Base-by-base conservation (phyloP, 768 basidiomycete genomes). In the Boletus fagicola region DNA sequence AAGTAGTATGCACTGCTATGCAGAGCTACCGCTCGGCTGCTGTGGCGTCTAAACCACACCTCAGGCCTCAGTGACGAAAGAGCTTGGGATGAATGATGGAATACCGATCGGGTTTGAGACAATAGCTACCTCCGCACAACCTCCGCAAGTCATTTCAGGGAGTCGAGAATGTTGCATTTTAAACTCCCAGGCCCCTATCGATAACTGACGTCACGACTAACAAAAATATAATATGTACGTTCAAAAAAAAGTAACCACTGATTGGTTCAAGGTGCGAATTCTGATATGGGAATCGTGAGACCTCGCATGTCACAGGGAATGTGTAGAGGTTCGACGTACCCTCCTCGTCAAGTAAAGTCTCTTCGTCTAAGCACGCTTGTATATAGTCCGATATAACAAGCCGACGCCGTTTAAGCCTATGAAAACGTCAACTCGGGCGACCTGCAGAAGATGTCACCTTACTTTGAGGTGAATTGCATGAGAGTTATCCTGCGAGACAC, bases 301-400 rank as follows among this genome's bases (percentile, higher is more conserved):
- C 20, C 16, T 24, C 7, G 35, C 16, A 6, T 3, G n/a, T 45
- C n/a, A n/a, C n/a, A n/a, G 24, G 15, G 1, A 36, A 45, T 0
- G 8, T 12, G 6, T 7, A 5, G 4, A 31, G 3, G 16, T 36
- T 46, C 20, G 24, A 55, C 69, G 4, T 45, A 74, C 92, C 90
- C 61, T 90, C 90, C 73, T 96, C 94, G 68, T 93, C 86, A 38
- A 94, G 78, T 43, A 95, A 69, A 0, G 92, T 92, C 43, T 79
- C 81, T 67, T 94, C 91, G n/a, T 92, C 92, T 33, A 94, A 65
- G 66, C 87, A 94, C 6, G 85, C 87, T 43, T 81, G 74, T 39
- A 97, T 82, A 70, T 83, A 97, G 58, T 90, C 89, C 0, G 86
- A 78, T 52, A 93, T 77, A 10, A 96, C 80, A 7, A 95, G 78